A percentile compares a stretch with the other conserved stretches of the same genome.
These are phyloP conservation scores for Aureobasidium sp. DNA, from an alignment of 2,329 filamentous ascomycete species.

Conservation along the genomic window DNA sequence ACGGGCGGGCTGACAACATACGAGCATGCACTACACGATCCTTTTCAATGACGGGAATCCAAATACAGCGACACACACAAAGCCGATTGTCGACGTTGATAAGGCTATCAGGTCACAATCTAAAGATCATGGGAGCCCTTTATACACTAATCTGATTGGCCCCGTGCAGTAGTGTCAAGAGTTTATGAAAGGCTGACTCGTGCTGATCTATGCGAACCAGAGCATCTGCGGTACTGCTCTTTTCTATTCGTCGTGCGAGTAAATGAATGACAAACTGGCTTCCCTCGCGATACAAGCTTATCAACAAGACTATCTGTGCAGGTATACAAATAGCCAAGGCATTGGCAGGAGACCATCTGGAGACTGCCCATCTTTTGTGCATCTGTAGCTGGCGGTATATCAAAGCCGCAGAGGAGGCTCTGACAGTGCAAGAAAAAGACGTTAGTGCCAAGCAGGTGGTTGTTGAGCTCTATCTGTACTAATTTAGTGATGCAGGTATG, in stretches of 20 bases:
- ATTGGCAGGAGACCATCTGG: neutral
- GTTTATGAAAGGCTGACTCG: neutral
- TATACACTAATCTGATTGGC: neutral
- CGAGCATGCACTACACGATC: neutral
- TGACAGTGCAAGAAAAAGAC: neutral
- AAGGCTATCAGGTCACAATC: neutral
- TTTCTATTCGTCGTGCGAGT: too few species aligned
- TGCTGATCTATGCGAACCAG: neutral
- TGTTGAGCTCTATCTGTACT: neutral
- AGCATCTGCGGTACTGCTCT: neutral
- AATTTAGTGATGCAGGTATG: neutral
- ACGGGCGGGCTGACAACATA: neutral
- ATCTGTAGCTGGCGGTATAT: neutral
- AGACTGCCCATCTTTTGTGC: neutral
- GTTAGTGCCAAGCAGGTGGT: neutral
- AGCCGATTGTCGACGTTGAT: neutral
- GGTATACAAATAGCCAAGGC: neutral
- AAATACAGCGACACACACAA: neutral
- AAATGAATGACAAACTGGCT: neutral
- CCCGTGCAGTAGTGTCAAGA: too few species aligned
- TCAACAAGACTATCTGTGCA: neutral
- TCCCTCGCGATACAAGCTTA: neutral
- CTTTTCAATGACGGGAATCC: neutral
- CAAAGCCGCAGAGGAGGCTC: neutral
- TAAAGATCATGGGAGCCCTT: neutral